Base-by-base conservation (phyloP, 1,284 basidiomycete genomes). In the Heterobasidion irregulare region DNA sequence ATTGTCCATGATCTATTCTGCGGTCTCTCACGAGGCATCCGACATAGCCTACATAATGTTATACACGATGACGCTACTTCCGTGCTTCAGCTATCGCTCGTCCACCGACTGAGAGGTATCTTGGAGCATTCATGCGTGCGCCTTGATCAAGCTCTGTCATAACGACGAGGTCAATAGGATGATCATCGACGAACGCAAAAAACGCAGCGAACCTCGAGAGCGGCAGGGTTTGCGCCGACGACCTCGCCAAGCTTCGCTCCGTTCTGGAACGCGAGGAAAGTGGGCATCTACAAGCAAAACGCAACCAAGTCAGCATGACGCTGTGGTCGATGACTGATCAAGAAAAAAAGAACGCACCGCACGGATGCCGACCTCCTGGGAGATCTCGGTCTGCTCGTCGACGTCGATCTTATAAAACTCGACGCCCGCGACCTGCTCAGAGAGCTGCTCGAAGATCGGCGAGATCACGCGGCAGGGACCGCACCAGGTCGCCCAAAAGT, bases 321-420 rank as follows among this genome's bases (percentile, higher is more conserved):
- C 41, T 13, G 15, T 8, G 34, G 19, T 12, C 35, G 41, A 9
- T 13, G 32, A 33, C 9, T 53, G 33, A 32, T 15, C 9, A 12
- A n/a, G 7, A 6, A 33, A 16, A 18, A 18, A 26, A 26, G 32
- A 19, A 70, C 79, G 57, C 62, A 83, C 82, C 44, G 85, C 84
- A 63, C 79, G 78, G 70, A 94, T 81, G 47, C 78, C 80, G 52
- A 84, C 80, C 67, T 86, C 84, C 62, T 78, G 67, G 4, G 76
- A 66, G 54, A 83, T 74, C 9, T 75, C 70, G 4, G 66, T 61
- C 53, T 75, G 75, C 34, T 72, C 76, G 64, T 92, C 89, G 53
- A 87, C 80, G 67, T 92, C 86, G 60, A 93, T 84, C 72, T 93
- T 92, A 77, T 84, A 89, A 70, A 86, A 88, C 56, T 71, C 74